These are phyloP conservation scores for Pelargonium cotyledonis DNA, from an alignment of 441 rosid genomes.

Conservation along the genomic window DNA sequence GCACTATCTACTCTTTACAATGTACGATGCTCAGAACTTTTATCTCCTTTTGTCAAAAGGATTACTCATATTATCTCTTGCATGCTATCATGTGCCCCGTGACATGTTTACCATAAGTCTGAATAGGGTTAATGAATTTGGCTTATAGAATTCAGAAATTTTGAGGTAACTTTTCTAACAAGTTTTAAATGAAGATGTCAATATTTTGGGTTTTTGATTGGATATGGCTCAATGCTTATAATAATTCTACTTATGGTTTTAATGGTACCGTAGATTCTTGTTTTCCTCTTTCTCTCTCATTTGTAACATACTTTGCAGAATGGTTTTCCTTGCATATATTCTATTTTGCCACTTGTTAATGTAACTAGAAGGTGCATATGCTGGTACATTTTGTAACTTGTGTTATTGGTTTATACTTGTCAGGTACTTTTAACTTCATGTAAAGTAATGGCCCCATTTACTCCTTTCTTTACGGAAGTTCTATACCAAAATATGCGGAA, in stretches of 20 bases:
- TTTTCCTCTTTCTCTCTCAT: not conserved
- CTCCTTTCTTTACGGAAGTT: slow-evolving; percentile 94
- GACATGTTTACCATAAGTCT: no score
- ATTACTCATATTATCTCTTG: slow-evolving; percentile 3
- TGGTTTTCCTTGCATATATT: not conserved
- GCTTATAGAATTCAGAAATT: no score
- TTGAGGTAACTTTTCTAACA: no score
- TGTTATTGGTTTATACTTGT: slow-evolving; percentile 18
- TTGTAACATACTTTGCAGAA: not conserved
- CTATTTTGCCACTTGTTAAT: not conserved
- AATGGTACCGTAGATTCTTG: no score
- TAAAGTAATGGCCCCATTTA: slow-evolving; percentile 95
- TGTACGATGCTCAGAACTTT: slow-evolving; percentile 36
- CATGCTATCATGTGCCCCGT: slow-evolving; percentile 1
- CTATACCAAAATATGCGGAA: slow-evolving; percentile 92
- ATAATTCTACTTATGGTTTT: no score
- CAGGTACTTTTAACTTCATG: slow-evolving; percentile 93
- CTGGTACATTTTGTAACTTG: slow-evolving; percentile 8
- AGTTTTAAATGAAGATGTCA: no score
- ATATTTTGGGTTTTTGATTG: no score
- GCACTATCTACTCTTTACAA: slow-evolving; percentile 90
- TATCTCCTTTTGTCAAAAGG: slow-evolving; percentile 2
- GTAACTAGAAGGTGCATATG: not conserved
- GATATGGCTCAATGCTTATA: no score
- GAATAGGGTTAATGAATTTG: no score